phyloP scores from a whole-genome alignment of 2,329 filamentous ascomycete genomes.

The Xylaria sp. region DNA sequence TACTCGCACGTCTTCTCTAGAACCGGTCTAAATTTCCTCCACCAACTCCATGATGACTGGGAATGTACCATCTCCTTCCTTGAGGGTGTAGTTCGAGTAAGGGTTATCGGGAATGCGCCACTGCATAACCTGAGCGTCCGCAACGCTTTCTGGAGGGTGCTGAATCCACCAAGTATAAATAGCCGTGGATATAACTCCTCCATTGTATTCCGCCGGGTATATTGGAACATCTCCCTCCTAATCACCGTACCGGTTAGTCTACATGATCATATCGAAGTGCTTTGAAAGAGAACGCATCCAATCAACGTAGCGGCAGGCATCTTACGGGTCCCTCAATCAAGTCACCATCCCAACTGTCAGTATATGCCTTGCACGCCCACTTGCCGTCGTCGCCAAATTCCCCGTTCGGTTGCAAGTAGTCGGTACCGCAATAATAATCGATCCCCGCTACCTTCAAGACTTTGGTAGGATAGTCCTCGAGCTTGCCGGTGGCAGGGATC shows the following conservation, averaged over 20 bases:
- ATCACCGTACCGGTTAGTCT: neutral
- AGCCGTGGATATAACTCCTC: neutral
- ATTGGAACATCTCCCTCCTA: neutral
- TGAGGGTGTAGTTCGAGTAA: constrained; percentile 8
- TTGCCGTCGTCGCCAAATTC: neutral
- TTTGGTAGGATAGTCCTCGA: neutral
- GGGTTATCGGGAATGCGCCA: constrained; percentile 4
- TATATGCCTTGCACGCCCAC: neutral
- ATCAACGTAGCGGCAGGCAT: neutral
- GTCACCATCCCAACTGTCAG: neutral
- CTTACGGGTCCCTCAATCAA: neutral
- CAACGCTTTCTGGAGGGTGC: neutral
- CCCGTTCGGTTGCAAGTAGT: neutral
- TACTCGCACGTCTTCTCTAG: neutral
- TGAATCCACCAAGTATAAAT: constrained; percentile 7
- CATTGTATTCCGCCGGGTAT: neutral
- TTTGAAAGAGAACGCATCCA: neutral
- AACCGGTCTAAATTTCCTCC: neutral
- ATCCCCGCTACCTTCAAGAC: neutral
- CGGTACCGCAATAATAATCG: neutral
- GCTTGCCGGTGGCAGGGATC: neutral
- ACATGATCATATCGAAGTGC: neutral
- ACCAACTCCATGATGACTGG: constrained; percentile 5
- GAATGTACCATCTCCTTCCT: neutral
- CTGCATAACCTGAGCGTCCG: neutral